phyloP scores from a whole-genome alignment of 2,329 filamentous ascomycete species.

The Arthroderma sp. region DNA sequence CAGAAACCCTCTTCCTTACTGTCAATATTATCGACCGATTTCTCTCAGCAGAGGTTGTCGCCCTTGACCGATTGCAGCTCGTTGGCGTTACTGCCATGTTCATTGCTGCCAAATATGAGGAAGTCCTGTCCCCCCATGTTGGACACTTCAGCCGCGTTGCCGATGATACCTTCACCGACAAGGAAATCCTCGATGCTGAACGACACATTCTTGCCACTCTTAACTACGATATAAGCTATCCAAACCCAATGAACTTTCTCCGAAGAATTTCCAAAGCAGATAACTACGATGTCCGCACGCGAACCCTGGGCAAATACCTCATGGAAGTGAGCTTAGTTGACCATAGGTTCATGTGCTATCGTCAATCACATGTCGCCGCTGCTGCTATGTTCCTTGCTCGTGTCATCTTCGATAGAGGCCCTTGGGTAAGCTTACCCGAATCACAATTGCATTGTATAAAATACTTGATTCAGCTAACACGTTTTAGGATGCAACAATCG shows the following conservation, averaged over 20 bases:
- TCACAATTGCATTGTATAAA: neutral
- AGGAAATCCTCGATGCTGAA: conserved; percentile 94
- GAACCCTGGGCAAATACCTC: conserved; percentile 92
- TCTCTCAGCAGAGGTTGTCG: conserved; percentile 85
- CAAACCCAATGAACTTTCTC: conserved; percentile 99
- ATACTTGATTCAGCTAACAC: neutral
- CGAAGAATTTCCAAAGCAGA: conserved; percentile 97
- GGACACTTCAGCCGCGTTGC: conserved; percentile 95
- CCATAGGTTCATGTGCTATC: conserved; percentile 81
- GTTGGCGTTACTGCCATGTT: conserved; percentile 93
- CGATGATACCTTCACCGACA: conserved; percentile 88
- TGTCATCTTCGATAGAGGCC: conserved; percentile 75
- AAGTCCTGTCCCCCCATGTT: conserved; percentile 91
- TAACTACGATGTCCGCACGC: conserved; percentile 96
- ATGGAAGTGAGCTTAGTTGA: conserved; percentile 95
- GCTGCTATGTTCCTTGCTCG: conserved; percentile 91
- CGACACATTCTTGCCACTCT: conserved; percentile 82
- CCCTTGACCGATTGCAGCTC: conserved; percentile 92
- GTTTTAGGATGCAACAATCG: conserved; percentile 61
- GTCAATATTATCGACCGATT: conserved; percentile 98
- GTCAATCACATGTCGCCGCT: conserved; percentile 80
- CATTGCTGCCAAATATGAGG: conserved; percentile 94
- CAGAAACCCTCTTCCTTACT: conserved; percentile 86
- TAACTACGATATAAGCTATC: conserved; percentile 95
- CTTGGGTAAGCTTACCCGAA: conserved; percentile 54